Base-by-base conservation (phyloP, 2,329 filamentous ascomycete genomes). In the Colletotrichum musicola region DNA sequence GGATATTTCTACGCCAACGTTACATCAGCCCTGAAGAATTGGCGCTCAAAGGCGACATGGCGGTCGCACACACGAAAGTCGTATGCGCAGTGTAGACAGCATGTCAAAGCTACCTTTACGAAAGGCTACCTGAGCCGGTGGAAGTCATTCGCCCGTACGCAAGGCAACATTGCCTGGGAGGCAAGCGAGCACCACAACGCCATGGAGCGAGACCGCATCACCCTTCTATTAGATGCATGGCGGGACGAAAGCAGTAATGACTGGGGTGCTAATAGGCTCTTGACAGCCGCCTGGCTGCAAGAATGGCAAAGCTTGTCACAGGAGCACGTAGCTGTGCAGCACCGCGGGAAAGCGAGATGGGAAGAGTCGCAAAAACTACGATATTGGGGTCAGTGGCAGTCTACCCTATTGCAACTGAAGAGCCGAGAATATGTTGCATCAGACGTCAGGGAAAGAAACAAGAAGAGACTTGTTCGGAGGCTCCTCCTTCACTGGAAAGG, bases 381-480 rank as follows among this genome's bases (percentile, higher is more conserved):
- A 13, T 58, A 68, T 6, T 71, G 68, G 68, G 64, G 61, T 12
- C 69, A 71, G 25, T 71, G 70, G 70, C 68, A 64, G n/a, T 62
- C 68, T 5, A 49, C 69, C 3, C 50, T 68, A 6, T 64, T 71
- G n/a, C 70, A 71, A 22, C 54, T 71, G 9, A 70, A 71, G 30
- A 66, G 68, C 27, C 61, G 69, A 40, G 59, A 64, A 20, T 71
- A 71, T 12, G 58, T 71, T 38, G 68, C 69, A 13, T 53, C 49
- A 18, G 68, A 71, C 44, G 70, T 71, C 18, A 54, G 47, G 16
- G 68, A 69, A 40, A 62, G 69, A 25, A 71, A 71, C 47, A 53
- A 54, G 16, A 71, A 70, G 38, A 71, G 66, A 35, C 55, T 49
- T 13, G 58, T 62, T 6, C 68, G 64, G 18, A 60, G 62, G 10